Conservation (phyloP, 176 grass and related monocot species). For the Aegilops tauschii region DNA sequence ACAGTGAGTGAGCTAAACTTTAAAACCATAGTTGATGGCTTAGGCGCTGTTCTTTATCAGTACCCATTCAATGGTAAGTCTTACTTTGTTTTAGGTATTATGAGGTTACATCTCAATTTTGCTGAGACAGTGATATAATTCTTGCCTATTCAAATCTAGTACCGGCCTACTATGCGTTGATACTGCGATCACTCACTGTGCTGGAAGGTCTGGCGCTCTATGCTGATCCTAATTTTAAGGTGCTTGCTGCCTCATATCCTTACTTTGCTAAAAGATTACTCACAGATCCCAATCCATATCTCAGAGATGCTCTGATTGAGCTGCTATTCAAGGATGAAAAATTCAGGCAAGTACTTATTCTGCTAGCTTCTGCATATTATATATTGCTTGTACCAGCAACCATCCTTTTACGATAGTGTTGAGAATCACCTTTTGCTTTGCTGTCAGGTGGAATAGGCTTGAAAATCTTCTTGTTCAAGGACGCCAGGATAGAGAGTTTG, state of each 20-base stretch:
- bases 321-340: conserved; percentile 96
- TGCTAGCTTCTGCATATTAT: conserved; percentile 15
- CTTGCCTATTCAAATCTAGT: conserved; percentile 56
- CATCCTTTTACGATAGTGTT: not conserved
- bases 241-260: conserved; percentile 96
- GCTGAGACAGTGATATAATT: conserved; percentile 17
- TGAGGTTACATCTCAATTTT: not conserved
- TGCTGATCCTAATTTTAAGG: conserved; percentile 96
- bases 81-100: conserved; percentile 19
- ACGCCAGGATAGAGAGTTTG: conserved; percentile 86
- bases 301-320: conserved; percentile 96
- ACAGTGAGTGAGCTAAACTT: conserved; percentile 99
- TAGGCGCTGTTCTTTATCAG: conserved; percentile 90
- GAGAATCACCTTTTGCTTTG: conserved; percentile 18
- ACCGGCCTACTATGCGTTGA: conserved; percentile 91
- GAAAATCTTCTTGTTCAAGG: conserved; percentile 99
- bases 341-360: conserved; percentile 69
- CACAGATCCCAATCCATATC: conserved; percentile 98
- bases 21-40: conserved; percentile 90
- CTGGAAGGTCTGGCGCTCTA: conserved; percentile 95
- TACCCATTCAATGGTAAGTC: conserved; percentile 89
- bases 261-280: conserved; percentile 99
- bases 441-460: conserved; percentile 95
- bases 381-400: not conserved
- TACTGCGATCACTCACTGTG: conserved; percentile 91